A percentile compares a stretch with the other conserved stretches of the same genome.
Conservation (phyloP, 805 yeast species). For the Starmerella davenportii region DNA sequence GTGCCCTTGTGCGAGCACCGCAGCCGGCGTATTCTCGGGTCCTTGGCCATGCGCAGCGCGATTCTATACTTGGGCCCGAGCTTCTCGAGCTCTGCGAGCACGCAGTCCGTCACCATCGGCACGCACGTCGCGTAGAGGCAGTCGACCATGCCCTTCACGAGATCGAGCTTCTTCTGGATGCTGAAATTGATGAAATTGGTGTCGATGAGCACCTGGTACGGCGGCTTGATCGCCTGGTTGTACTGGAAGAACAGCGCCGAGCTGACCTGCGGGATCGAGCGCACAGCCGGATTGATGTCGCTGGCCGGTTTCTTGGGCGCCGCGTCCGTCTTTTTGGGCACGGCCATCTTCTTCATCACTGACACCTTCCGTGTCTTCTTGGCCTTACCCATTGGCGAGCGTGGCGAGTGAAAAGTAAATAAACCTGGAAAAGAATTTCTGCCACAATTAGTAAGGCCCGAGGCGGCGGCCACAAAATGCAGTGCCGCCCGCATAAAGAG, state of each 20-base stretch:
- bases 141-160: constrained; percentile 96
- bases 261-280: constrained; percentile 78
- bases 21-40: constrained; percentile 73
- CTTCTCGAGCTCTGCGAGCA: constrained; percentile 92
- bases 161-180: constrained; percentile 85
- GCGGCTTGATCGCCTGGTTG: constrained; percentile 91
- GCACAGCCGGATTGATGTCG: constrained; percentile 41
- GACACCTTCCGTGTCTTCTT: constrained; percentile 94
- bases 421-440: too few species aligned
- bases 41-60: constrained; percentile 81
- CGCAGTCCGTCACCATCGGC: constrained; percentile 92
- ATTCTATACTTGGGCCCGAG: constrained; percentile 88
- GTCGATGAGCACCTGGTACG: constrained; percentile 88
- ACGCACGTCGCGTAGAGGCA: constrained; percentile 84
- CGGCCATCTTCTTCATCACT: constrained; percentile 66
- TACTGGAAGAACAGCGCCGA: constrained; percentile 89
- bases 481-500: too few species aligned
- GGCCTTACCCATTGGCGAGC: constrained; percentile 89
- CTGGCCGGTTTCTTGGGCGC: constrained; percentile 17
- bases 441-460: too few species aligned
- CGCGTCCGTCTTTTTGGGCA: constrained; percentile 35
- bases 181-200: constrained; percentile 94
- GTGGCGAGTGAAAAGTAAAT: too few species aligned
- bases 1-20: constrained; percentile 90
- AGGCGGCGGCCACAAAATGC: too few species aligned